Evolutionary conservation across 2,329 filamentous ascomycete genomes (phyloP).

Genomic region (Aureobasidium pullulans): DNA sequence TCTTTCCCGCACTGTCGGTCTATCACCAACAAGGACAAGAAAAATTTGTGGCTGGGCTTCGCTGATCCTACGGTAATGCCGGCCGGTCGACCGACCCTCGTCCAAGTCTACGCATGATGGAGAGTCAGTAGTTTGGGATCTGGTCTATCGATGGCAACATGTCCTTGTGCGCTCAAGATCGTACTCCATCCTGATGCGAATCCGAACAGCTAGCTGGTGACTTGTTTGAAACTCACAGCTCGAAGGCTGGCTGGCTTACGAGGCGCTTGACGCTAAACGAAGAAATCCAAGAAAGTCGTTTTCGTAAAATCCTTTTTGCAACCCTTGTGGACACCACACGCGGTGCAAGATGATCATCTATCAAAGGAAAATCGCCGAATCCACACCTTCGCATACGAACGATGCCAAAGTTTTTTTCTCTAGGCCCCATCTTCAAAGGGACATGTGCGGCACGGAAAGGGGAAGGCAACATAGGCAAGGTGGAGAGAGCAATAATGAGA

Average conservation of each 20-base stretch:
- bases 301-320: not conserved
- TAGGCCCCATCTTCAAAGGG: not conserved
- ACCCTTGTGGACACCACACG: not conserved
- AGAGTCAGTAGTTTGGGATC: not conserved
- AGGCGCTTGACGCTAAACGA: conserved; percentile 1
- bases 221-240: not conserved
- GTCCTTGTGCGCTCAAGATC: not conserved
- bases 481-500: conserved; percentile 9
- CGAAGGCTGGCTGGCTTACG: not conserved
- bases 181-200: not conserved
- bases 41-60: not conserved
- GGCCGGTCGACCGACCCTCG: not conserved
- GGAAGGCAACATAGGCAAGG: not conserved
- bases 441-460: not conserved
- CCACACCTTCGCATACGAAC: not conserved
- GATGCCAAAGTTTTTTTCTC: not conserved
- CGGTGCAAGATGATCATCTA: not conserved
- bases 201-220: not conserved
- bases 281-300: not conserved
- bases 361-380: not conserved
- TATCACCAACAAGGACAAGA: not conserved
- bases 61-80: conserved; percentile 1
- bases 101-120: not conserved
- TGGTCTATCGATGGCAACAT: not conserved
- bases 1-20: not conserved